Conservation (phyloP, 495 filamentous ascomycete genomes). For the Penicillium malachiteum region DNA sequence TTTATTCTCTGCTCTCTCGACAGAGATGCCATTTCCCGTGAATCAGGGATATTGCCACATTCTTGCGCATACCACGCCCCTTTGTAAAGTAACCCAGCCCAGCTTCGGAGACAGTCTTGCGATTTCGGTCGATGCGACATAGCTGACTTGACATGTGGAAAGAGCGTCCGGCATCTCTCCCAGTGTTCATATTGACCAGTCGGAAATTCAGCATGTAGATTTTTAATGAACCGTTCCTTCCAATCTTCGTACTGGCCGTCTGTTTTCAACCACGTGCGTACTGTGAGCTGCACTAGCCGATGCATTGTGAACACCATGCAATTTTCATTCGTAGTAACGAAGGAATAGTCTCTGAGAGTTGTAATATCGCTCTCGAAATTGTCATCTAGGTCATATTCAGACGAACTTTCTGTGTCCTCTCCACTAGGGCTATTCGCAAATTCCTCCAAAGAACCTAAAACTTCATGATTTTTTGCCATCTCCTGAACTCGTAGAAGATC, state of each 20-base stretch:
- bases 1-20: too few relatives aligned
- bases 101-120: too few relatives aligned
- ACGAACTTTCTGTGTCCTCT: background rate
- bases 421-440: background rate
- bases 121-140: too few relatives aligned
- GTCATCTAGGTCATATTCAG: background rate
- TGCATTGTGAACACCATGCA: constrained; percentile 4
- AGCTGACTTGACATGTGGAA: too few relatives aligned
- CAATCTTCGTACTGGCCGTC: constrained; percentile 34
- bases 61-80: too few relatives aligned
- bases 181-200: background rate
- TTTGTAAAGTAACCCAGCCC: too few relatives aligned
- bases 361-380: constrained; percentile 8
- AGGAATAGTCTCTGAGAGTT: constrained; percentile 6
- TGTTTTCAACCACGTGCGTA: background rate
- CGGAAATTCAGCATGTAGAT: constrained; percentile 2
- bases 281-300: constrained; percentile 9
- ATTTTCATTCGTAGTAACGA: background rate
- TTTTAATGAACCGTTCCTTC: constrained; percentile 3
- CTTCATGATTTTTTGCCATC: background rate
- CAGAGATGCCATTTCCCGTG: too few relatives aligned
- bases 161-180: too few relatives aligned
- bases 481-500: background rate
- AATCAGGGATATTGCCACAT: too few relatives aligned
- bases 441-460: background rate